Conservation (phyloP, 2,329 filamentous ascomycete genomes). For the Didymella keratinophila region DNA sequence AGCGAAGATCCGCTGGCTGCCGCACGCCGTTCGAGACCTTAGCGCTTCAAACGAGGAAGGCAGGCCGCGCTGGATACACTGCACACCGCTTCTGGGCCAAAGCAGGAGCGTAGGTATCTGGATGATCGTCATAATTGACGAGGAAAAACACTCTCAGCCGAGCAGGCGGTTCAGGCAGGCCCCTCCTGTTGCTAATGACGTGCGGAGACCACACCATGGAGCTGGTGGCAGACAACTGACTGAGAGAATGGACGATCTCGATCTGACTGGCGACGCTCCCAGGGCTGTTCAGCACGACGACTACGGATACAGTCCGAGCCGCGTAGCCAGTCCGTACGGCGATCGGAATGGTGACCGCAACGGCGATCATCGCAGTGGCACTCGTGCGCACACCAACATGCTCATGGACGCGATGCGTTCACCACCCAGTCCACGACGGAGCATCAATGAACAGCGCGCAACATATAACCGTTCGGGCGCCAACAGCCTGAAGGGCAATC, state of each 20-base stretch:
- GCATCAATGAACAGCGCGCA: slow-evolving; percentile 4
- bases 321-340: slow-evolving; percentile 3
- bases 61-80: slow-evolving; percentile 76
- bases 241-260: slow-evolving; percentile 20
- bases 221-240: slow-evolving; percentile 7
- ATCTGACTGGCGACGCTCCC: slow-evolving; percentile 2
- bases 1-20: slow-evolving; percentile 75
- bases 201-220: slow-evolving; percentile 25
- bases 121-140: slow-evolving; percentile 79
- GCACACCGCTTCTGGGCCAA: slow-evolving; percentile 73
- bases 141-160: slow-evolving; percentile 37
- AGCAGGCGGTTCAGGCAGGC: slow-evolving; percentile 42
- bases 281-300: not conserved
- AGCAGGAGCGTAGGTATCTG: slow-evolving; percentile 76
- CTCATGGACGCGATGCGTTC: slow-evolving; percentile 11
- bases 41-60: slow-evolving; percentile 63
- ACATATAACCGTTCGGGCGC: not conserved
- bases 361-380: slow-evolving; percentile 10
- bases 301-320: slow-evolving; percentile 1
- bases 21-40: slow-evolving; percentile 44
- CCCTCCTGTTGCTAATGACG: slow-evolving; percentile 40
- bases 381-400: slow-evolving; percentile 8
- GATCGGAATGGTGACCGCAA: slow-evolving; percentile 9
- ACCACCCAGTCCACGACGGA: slow-evolving; percentile 4
- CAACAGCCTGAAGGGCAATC: slow-evolving; percentile 6